Evolutionary conservation across 2,329 filamentous ascomycete genomes (phyloP).

Genomic region (Ophiostoma ulmi): DNA sequence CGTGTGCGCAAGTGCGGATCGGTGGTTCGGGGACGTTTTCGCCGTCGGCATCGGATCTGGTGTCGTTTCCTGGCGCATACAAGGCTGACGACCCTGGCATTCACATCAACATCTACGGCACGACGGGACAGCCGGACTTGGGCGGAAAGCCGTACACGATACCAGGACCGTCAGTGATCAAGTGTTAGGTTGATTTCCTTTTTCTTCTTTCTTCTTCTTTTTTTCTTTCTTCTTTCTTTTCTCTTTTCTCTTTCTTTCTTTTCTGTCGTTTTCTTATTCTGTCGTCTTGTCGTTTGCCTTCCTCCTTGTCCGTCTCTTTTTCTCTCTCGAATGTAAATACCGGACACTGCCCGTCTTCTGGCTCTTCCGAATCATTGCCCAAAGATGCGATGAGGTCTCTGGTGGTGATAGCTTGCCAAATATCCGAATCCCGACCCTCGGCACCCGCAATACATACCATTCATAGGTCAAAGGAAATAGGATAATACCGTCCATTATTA

Average conservation of each 20-base stretch:
- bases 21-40: constrained; percentile 39
- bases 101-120: constrained; percentile 45
- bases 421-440: background rate
- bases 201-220: background rate
- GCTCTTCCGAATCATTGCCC: too few species aligned
- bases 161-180: constrained; percentile 22
- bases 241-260: background rate
- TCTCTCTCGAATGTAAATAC: background rate
- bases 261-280: background rate
- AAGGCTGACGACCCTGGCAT: constrained; percentile 42
- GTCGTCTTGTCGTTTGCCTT: background rate
- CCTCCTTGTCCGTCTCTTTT: too few species aligned
- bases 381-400: background rate
- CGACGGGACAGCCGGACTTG: constrained; percentile 40
- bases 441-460: background rate
- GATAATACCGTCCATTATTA: background rate
- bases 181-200: background rate
- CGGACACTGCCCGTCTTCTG: background rate
- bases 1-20: constrained; percentile 41
- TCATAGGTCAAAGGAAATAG: background rate
- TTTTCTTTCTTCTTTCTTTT: background rate
- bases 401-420: background rate
- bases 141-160: constrained; percentile 39
- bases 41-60: constrained; percentile 36
- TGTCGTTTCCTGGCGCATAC: constrained; percentile 45